Conservation (phyloP, 371 early-diverging fungal genomes). For the Mucor racemosus region DNA sequence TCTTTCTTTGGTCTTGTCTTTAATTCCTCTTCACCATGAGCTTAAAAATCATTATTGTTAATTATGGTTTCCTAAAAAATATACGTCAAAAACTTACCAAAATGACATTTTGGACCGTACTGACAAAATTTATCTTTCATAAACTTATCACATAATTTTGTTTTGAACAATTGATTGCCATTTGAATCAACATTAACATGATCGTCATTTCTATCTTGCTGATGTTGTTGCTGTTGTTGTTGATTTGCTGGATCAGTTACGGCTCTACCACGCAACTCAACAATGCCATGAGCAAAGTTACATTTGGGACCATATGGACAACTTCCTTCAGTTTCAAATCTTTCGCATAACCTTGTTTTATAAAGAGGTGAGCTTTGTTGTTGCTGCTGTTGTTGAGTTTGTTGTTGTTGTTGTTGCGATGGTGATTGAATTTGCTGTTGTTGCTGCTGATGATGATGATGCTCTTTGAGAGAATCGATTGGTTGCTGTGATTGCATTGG, state of each 20-base stretch:
- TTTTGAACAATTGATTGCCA: slow-evolving; percentile 81
- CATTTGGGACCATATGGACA: slow-evolving; percentile 84
- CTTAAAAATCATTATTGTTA: slow-evolving; percentile 11
- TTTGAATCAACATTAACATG: slow-evolving; percentile 25
- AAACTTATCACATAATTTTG: slow-evolving; percentile 81
- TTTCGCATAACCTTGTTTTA: slow-evolving; percentile 86
- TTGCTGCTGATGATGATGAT: slow-evolving; percentile 2
- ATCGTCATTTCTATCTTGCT: neutral
- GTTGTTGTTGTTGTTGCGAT: neutral
- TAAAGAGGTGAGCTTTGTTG: slow-evolving; percentile 65
- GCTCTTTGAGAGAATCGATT: slow-evolving; percentile 14
- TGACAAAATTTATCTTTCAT: slow-evolving; percentile 80
- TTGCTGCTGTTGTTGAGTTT: slow-evolving; percentile 3
- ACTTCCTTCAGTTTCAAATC: slow-evolving; percentile 77
- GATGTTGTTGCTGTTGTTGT: slow-evolving; percentile 20
- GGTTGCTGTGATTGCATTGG: neutral
- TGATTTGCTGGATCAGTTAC: slow-evolving; percentile 19
- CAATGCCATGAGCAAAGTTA: slow-evolving; percentile 87
- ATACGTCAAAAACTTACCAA: slow-evolving; percentile 53
- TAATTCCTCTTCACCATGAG: slow-evolving; percentile 29
- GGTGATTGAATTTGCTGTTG: slow-evolving; percentile 2
- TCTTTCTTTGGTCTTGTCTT: slow-evolving; percentile 35
- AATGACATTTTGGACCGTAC: slow-evolving; percentile 84
- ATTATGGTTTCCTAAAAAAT: neutral
- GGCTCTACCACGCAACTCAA: slow-evolving; percentile 72